phyloP scores from a whole-genome alignment of 139 green algal genomes.

The Coelastrella sp. region DNA sequence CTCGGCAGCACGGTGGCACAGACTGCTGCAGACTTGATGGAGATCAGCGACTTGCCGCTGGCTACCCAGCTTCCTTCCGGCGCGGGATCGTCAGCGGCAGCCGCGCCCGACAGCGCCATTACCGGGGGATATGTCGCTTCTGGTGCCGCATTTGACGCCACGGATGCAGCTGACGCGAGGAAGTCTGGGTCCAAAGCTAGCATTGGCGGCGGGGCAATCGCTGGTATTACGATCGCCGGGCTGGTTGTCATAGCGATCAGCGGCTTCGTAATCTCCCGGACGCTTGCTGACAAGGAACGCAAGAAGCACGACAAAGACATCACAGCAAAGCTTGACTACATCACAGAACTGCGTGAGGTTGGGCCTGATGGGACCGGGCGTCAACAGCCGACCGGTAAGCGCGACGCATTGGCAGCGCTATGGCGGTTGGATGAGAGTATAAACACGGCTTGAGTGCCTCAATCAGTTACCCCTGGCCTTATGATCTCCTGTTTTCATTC shows the following conservation, averaged over 20 bases:
- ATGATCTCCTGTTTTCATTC: no score
- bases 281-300: background rate
- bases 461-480: no score
- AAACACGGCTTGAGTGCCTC: no score
- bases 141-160: background rate
- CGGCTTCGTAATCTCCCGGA: background rate
- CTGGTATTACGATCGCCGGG: constrained; percentile 6
- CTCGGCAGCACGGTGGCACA: background rate
- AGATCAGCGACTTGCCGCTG: background rate
- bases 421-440: no score
- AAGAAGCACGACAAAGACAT: background rate
- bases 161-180: background rate
- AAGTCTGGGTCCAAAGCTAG: background rate
- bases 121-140: background rate
- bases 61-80: background rate
- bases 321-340: background rate
- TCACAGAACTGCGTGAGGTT: background rate
- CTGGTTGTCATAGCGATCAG: background rate
- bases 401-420: no score
- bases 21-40: background rate
- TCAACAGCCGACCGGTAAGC: background rate
- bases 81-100: background rate
- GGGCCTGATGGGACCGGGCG: background rate
- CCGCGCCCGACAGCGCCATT: background rate
- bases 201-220: background rate